phyloP scores from a whole-genome alignment of 305 asterid species.

The Nicotiana rustica region DNA sequence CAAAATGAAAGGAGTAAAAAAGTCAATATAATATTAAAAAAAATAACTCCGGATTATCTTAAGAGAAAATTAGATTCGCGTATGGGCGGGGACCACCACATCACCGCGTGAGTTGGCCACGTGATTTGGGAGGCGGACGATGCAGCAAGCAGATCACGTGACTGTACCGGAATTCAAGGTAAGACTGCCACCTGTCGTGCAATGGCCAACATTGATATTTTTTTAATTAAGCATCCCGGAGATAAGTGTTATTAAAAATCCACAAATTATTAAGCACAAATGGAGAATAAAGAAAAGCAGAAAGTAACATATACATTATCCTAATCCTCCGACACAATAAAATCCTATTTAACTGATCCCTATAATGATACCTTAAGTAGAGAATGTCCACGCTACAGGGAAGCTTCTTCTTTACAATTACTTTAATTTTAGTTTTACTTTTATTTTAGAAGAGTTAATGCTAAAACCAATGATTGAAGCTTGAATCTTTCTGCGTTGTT shows the following conservation, averaged over 20 bases:
- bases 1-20: too few relatives aligned
- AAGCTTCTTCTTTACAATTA: conserved; percentile 24
- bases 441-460: conserved; percentile 19
- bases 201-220: not conserved
- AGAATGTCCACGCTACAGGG: conserved; percentile 54
- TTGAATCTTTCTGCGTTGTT: conserved; percentile 22
- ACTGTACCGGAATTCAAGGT: conserved; percentile 56
- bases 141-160: conserved; percentile 81
- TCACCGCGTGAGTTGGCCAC: conserved; percentile 83
- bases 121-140: conserved; percentile 79
- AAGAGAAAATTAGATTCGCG: conserved; percentile 37
- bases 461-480: conserved; percentile 33
- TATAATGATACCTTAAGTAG: conserved; percentile 53
- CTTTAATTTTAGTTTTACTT: conserved; percentile 7
- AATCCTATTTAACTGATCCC: conserved; percentile 85
- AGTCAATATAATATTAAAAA: too few relatives aligned
- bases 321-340: conserved; percentile 48
- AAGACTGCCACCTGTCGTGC: conserved; percentile 47
- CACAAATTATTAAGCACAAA: conserved; percentile 9
- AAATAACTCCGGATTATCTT: too few relatives aligned
- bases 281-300: not conserved
- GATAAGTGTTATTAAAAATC: not conserved
- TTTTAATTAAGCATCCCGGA: not conserved
- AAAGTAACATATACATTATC: conserved; percentile 44
- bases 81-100: conserved; percentile 48